A percentile compares a stretch with the other conserved stretches of the same genome.
These are phyloP conservation scores for Salix viminalis DNA, from an alignment of 345 rosid species.

Conservation along the genomic window DNA sequence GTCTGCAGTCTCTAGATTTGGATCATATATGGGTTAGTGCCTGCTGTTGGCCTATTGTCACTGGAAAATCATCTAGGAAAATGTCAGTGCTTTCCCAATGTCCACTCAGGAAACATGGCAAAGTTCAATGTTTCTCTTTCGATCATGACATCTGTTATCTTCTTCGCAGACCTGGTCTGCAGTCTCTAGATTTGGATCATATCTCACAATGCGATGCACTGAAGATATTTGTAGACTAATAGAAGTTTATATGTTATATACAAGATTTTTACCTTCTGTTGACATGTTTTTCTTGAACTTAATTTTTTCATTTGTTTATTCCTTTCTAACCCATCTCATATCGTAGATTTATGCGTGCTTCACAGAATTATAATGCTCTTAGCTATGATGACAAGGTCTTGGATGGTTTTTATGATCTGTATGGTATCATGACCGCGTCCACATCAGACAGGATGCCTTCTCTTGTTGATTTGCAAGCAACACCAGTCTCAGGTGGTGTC, in stretches of 20 bases:
- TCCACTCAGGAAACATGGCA: not conserved
- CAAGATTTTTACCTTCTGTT: not conserved
- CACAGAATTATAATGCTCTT: slow-evolving; percentile 91
- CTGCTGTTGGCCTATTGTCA: not conserved
- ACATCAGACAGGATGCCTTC: slow-evolving; percentile 72
- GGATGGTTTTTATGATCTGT: slow-evolving; percentile 91
- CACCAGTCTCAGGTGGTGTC: slow-evolving; percentile 49
- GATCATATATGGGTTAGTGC: no score
- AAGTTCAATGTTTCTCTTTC: not conserved
- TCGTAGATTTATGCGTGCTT: slow-evolving; percentile 55
- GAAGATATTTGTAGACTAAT: not conserved
- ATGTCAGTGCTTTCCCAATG: not conserved
- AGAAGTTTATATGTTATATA: not conserved
- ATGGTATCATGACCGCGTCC: slow-evolving; percentile 57
- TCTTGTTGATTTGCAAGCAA: slow-evolving; percentile 81
- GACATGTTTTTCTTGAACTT: slow-evolving; percentile 13
- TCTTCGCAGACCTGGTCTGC: not conserved
- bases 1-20: no score
- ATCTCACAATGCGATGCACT: not conserved
- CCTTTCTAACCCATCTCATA: slow-evolving; percentile 53
- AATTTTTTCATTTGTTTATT: slow-evolving; percentile 24
- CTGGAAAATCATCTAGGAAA: not conserved
- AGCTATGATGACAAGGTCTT: slow-evolving; percentile 91
- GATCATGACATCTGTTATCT: not conserved
- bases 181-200: not conserved